Conservation (phyloP, 2,329 filamentous ascomycete species). For the Shiraia bambusicola region DNA sequence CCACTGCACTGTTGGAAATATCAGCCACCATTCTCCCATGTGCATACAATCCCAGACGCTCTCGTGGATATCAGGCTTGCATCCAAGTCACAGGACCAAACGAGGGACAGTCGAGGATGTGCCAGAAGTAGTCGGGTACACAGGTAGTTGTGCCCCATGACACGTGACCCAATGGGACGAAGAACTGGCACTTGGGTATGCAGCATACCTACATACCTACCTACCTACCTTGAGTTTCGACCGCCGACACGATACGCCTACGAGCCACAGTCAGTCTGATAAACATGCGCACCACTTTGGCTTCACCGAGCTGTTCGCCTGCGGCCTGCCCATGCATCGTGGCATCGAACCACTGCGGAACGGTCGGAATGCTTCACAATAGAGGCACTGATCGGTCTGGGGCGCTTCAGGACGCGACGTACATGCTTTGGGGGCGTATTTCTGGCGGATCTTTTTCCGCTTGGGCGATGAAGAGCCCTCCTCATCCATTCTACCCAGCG, state of each 20-base stretch:
- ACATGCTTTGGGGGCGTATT: conserved; percentile 42
- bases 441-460: conserved; percentile 40
- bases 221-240: conserved; percentile 42
- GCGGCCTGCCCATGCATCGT: too few species aligned
- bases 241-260: conserved; percentile 38
- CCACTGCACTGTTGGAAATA: conserved; percentile 34
- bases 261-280: conserved; percentile 13
- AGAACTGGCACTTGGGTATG: too few species aligned
- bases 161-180: too few species aligned
- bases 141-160: background rate
- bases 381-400: conserved; percentile 5
- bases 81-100: background rate
- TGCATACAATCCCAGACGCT: too few species aligned
- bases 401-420: conserved; percentile 16
- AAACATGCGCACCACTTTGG: background rate
- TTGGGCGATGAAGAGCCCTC: conserved; percentile 33
- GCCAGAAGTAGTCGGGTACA: conserved; percentile 1
- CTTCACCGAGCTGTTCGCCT: background rate
- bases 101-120: background rate
- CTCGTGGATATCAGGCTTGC: too few species aligned
- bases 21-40: too few species aligned
- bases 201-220: too few species aligned
- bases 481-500: conserved; percentile 19
- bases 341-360: conserved; percentile 21
- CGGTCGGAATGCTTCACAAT: conserved; percentile 25